Evolutionary conservation across 352 stramenopile species (phyloP).

Genomic region (Phytopythium delawarense): DNA sequence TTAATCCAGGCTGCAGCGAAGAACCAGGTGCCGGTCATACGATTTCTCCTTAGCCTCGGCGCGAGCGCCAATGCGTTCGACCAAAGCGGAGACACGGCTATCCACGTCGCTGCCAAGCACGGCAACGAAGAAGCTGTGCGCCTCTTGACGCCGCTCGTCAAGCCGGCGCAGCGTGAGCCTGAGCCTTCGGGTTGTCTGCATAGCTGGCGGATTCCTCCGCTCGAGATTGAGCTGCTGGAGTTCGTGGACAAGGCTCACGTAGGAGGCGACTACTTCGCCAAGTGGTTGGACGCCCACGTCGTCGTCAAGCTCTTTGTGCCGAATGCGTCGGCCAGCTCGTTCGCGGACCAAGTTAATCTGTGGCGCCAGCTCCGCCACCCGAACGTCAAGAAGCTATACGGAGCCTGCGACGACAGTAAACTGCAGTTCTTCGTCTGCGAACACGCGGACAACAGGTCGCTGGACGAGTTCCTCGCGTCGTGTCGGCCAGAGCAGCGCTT

Average conservation of each 20-base stretch:
- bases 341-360: not conserved
- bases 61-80: no score
- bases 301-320: not conserved
- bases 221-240: not conserved
- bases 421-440: not conserved
- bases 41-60: no score
- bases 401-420: not conserved
- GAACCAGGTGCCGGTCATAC: no score
- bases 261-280: not conserved
- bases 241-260: not conserved
- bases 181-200: not conserved
- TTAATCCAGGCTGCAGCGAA: no score
- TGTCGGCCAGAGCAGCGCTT: no score
- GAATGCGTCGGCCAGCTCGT: not conserved
- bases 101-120: no score
- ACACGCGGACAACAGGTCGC: not conserved
- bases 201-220: not conserved
- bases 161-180: not conserved
- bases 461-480: not conserved
- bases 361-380: not conserved
- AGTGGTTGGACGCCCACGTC: not conserved
- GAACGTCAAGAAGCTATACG: not conserved
- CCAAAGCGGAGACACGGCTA: no score
- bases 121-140: no score
- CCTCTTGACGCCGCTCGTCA: no score